Evolutionary conservation across 345 rosid genomes (phyloP).

Genomic region (Lumnitzera racemosa): DNA sequence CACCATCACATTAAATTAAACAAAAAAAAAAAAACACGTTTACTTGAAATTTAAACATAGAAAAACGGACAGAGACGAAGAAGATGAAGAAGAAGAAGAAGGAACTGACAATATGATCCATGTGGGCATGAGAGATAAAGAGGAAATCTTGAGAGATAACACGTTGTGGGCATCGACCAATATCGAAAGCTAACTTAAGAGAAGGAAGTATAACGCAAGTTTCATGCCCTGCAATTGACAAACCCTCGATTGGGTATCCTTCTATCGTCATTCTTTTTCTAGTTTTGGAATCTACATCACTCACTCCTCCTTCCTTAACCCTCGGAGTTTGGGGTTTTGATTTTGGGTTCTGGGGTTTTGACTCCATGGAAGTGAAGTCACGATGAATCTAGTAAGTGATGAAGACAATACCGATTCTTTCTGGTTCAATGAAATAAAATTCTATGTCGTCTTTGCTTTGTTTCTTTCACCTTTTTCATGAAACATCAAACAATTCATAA

Average conservation of each 20-base stretch:
- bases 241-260: conserved; percentile 72
- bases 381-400: too few species aligned
- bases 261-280: conserved; percentile 37
- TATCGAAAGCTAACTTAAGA: conserved; percentile 75
- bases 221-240: conserved; percentile 91
- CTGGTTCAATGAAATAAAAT: too few species aligned
- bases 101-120: conserved; percentile 84
- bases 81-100: neutral
- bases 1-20: too few species aligned
- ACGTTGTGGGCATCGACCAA: conserved; percentile 90
- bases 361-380: neutral
- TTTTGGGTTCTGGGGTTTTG: neutral
- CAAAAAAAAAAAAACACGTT: too few species aligned
- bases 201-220: conserved; percentile 86
- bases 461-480: too few species aligned
- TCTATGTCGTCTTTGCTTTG: too few species aligned
- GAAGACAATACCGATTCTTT: too few species aligned
- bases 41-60: too few species aligned
- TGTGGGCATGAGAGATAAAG: conserved; percentile 88
- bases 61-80: neutral
- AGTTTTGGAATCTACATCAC: conserved; percentile 12
- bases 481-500: too few species aligned
- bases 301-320: too few species aligned
- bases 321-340: too few species aligned
- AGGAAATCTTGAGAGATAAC: conserved; percentile 87